These are phyloP conservation scores for Geranium rotundifolium DNA, from an alignment of 345 rosid genomes.

Conservation along the genomic window DNA sequence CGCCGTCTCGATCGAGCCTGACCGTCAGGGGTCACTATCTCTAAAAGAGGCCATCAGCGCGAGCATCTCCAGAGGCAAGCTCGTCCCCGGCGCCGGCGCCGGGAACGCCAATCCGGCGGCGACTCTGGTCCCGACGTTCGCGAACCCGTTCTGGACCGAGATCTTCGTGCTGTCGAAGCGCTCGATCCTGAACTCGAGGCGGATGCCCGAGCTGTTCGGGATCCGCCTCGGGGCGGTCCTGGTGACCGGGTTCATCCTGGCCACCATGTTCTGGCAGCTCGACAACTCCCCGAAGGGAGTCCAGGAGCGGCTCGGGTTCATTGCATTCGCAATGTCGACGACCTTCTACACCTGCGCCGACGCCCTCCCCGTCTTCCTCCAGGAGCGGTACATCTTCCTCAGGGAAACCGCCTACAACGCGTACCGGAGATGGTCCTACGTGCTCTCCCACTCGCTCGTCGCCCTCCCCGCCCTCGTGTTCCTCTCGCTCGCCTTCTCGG, in stretches of 20 bases:
- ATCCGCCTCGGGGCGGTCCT: slow-evolving; percentile 63
- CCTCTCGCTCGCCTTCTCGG: slow-evolving; percentile 59
- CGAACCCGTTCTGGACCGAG: slow-evolving; percentile 79
- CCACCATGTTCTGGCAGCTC: slow-evolving; percentile 81
- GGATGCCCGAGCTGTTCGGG: slow-evolving; percentile 80
- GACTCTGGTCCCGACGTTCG: slow-evolving; percentile 67
- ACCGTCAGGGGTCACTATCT: slow-evolving; percentile 24
- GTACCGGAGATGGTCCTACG: slow-evolving; percentile 82
- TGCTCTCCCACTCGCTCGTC: slow-evolving; percentile 56
- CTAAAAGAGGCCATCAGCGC: slow-evolving; percentile 89
- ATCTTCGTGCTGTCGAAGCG: slow-evolving; percentile 61
- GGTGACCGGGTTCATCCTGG: slow-evolving; percentile 80
- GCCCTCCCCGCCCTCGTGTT: slow-evolving; percentile 46
- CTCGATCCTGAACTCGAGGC: slow-evolving; percentile 45
- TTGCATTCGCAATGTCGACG: slow-evolving; percentile 97
- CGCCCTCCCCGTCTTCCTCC: slow-evolving; percentile 86
- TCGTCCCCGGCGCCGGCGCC: slow-evolving; percentile 50
- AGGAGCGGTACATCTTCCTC: slow-evolving; percentile 94
- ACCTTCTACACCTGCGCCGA: slow-evolving; percentile 96
- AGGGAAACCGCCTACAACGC: slow-evolving; percentile 90
- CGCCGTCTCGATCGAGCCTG: slow-evolving; percentile 20
- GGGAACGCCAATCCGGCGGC: slow-evolving; percentile 17
- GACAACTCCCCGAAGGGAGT: slow-evolving; percentile 84
- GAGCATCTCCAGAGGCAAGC: slow-evolving; percentile 75
- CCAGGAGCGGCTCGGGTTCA: slow-evolving; percentile 75